phyloP scores from a whole-genome alignment of 1,284 basidiomycete species.

The Sporisorium graminicola region DNA sequence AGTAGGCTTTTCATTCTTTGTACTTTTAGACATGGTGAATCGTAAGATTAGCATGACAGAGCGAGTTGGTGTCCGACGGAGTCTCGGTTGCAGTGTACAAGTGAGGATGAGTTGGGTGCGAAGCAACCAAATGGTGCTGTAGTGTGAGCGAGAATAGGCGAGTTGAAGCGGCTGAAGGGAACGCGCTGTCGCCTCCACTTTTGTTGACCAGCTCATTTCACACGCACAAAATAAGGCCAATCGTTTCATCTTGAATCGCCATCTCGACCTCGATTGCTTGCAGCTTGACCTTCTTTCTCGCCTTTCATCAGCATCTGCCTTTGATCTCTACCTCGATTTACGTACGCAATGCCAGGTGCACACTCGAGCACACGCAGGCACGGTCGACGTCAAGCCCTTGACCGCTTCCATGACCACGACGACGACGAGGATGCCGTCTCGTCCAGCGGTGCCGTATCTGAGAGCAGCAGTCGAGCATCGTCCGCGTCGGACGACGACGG shows the following conservation, averaged over 20 bases:
- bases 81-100: neutral
- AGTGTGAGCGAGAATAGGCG: too few relatives aligned
- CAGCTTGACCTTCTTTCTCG: neutral
- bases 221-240: neutral
- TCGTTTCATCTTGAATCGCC: neutral
- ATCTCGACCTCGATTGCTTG: neutral
- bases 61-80: neutral
- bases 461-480: conserved; percentile 8
- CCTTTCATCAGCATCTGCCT: too few relatives aligned
- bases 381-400: neutral
- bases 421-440: conserved; percentile 14
- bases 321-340: too few relatives aligned
- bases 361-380: neutral
- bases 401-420: neutral
- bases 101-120: neutral
- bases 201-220: neutral
- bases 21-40: conserved; percentile 10
- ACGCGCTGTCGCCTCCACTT: conserved; percentile 16
- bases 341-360: conserved; percentile 5
- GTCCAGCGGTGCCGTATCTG: neutral
- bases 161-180: neutral
- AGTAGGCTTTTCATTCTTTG: conserved; percentile 9
- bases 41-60: neutral
- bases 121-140: too few relatives aligned
- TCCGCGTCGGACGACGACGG: conserved; percentile 10